A percentile compares a stretch with the other conserved stretches of the same genome.
These are phyloP conservation scores for Ilex aquifolium DNA, from an alignment of 257 asterid genomes.

Conservation along the genomic window DNA sequence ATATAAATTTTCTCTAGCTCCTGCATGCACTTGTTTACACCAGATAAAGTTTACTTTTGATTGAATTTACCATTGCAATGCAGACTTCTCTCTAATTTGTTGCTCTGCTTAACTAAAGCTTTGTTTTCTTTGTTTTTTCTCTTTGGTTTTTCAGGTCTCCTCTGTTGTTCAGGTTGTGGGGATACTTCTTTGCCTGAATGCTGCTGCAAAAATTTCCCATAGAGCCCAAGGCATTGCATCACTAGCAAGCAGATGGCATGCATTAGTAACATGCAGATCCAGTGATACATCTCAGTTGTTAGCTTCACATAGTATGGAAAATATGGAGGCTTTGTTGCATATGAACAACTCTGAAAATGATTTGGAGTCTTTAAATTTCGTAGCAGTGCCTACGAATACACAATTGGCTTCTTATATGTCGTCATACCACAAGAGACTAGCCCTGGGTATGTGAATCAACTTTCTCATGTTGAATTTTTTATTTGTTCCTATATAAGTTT, in stretches of 20 bases:
- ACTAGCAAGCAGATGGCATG: slow-evolving; percentile 72
- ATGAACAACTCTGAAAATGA: slow-evolving; percentile 56
- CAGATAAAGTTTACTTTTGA: neutral
- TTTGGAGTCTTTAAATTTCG: slow-evolving; percentile 61
- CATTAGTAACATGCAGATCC: slow-evolving; percentile 52
- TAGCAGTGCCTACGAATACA: slow-evolving; percentile 39
- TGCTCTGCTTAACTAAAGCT: neutral
- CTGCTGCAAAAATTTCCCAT: slow-evolving; percentile 78
- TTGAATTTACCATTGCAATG: neutral
- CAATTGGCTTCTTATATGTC: slow-evolving; percentile 61
- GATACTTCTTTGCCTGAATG: slow-evolving; percentile 60
- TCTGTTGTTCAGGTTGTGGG: slow-evolving; percentile 69
- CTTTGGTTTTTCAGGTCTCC: slow-evolving; percentile 36
- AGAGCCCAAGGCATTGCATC: slow-evolving; percentile 73
- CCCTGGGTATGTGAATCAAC: slow-evolving; percentile 52
- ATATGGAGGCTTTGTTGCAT: slow-evolving; percentile 23
- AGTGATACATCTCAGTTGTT: slow-evolving; percentile 35
- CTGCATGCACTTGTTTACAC: too few species aligned
- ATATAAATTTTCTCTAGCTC: neutral
- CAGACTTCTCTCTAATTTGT: too few species aligned
- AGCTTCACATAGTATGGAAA: slow-evolving; percentile 34
- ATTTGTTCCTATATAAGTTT: neutral
- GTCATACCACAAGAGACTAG: slow-evolving; percentile 74
- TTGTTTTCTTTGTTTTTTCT: neutral
- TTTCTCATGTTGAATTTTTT: neutral